These are phyloP conservation scores for Zygotorulaspora sp. DNA, from an alignment of 805 yeast species.

Conservation along the genomic window DNA sequence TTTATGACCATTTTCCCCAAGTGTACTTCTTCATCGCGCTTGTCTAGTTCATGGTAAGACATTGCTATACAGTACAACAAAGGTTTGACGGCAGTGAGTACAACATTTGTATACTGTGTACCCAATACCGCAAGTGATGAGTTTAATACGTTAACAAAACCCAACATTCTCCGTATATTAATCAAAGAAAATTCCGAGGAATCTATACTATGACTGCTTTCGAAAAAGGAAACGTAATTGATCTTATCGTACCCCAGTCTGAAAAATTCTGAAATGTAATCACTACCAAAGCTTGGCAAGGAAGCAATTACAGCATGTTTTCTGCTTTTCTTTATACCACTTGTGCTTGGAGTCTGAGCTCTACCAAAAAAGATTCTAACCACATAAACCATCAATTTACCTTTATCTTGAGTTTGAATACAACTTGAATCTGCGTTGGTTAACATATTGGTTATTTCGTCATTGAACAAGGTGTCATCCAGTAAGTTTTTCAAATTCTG, in stretches of 20 bases:
- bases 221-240: slow-evolving; percentile 37
- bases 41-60: slow-evolving; percentile 44
- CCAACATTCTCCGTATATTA: slow-evolving; percentile 49
- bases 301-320: slow-evolving; percentile 65
- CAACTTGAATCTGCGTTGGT: slow-evolving; percentile 44
- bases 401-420: slow-evolving; percentile 59
- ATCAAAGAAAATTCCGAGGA: slow-evolving; percentile 29
- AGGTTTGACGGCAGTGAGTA: slow-evolving; percentile 52
- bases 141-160: slow-evolving; percentile 50
- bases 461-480: slow-evolving; percentile 80
- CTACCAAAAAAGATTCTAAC: slow-evolving; percentile 81
- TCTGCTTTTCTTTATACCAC: slow-evolving; percentile 68
- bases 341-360: slow-evolving; percentile 62
- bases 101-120: slow-evolving; percentile 44
- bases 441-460: slow-evolving; percentile 68
- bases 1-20: slow-evolving; percentile 47
- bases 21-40: slow-evolving; percentile 22
- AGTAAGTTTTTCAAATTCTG: slow-evolving; percentile 70
- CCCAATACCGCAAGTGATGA: slow-evolving; percentile 46
- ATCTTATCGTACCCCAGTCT: slow-evolving; percentile 56
- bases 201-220: slow-evolving; percentile 22
- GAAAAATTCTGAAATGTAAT: slow-evolving; percentile 56
- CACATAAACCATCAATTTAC: slow-evolving; percentile 61
- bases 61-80: slow-evolving; percentile 50
- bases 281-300: slow-evolving; percentile 51